Percentiles rank a stretch among this genome's conserved stretches.
Conservation (phyloP, 2,329 filamentous ascomycete genomes). For the Escovopsis weberi region DNA sequence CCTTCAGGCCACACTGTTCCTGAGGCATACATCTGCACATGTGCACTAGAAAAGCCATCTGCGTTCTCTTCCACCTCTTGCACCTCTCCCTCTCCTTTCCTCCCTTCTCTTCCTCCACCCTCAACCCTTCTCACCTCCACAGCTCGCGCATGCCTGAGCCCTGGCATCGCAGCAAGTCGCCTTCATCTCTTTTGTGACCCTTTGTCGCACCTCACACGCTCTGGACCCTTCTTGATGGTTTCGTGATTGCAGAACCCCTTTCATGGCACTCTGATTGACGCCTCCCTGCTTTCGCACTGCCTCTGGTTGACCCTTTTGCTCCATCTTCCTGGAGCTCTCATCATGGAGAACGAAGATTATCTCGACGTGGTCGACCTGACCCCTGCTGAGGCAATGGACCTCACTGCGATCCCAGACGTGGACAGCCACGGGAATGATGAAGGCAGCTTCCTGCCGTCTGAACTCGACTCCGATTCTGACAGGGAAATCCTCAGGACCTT, state of each 20-base stretch:
- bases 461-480: not conserved
- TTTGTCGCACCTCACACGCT: too few relatives aligned
- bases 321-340: not conserved
- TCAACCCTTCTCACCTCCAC: not conserved
- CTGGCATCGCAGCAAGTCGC: too few relatives aligned
- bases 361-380: conserved; percentile 3
- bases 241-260: not conserved
- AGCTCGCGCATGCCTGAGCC: too few relatives aligned
- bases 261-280: not conserved
- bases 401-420: not conserved
- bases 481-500: not conserved
- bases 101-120: not conserved
- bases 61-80: not conserved
- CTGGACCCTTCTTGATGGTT: too few relatives aligned
- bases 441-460: not conserved
- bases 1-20: too few relatives aligned
- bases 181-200: too few relatives aligned
- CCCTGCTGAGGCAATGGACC: not conserved
- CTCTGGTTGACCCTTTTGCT: not conserved
- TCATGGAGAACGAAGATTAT: not conserved
- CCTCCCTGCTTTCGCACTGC: not conserved
- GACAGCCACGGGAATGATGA: not conserved
- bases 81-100: not conserved
- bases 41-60: too few relatives aligned
- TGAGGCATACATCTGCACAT: too few relatives aligned